phyloP scores from a whole-genome alignment of 805 yeast species.

The Tanozyma kutaoensis region DNA sequence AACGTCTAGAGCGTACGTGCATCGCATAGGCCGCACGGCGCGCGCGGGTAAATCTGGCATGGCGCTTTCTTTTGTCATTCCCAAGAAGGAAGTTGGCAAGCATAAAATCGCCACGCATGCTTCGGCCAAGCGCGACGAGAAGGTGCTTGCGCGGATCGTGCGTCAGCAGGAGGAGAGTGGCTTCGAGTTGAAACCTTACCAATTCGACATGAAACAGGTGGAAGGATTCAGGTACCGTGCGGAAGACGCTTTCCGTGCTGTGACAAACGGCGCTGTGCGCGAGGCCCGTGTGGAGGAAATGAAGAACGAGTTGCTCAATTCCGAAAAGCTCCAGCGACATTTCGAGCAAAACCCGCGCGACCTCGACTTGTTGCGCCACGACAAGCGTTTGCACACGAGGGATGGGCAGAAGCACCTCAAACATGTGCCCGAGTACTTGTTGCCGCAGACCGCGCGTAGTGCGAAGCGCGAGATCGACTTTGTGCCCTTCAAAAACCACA shows the following conservation, averaged over 20 bases:
- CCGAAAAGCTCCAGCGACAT: slow-evolving; percentile 84
- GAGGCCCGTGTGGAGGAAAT: slow-evolving; percentile 89
- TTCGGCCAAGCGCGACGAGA: slow-evolving; percentile 75
- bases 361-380: slow-evolving; percentile 78
- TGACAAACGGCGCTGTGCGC: slow-evolving; percentile 77
- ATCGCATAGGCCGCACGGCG: slow-evolving; percentile 94
- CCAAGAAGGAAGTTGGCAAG: slow-evolving; percentile 72
- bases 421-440: slow-evolving; percentile 81
- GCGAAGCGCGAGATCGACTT: slow-evolving; percentile 48
- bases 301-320: slow-evolving; percentile 72
- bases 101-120: slow-evolving; percentile 68
- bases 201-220: slow-evolving; percentile 82
- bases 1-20: slow-evolving; percentile 79
- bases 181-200: slow-evolving; percentile 70
- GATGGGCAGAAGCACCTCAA: slow-evolving; percentile 77
- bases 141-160: slow-evolving; percentile 61
- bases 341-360: slow-evolving; percentile 97
- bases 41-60: slow-evolving; percentile 94
- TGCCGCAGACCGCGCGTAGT: slow-evolving; percentile 66
- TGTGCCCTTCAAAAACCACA: slow-evolving; percentile 55
- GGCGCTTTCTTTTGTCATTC: slow-evolving; percentile 85
- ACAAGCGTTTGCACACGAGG: slow-evolving; percentile 73
- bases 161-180: slow-evolving; percentile 67
- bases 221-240: slow-evolving; percentile 93
- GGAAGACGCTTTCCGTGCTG: slow-evolving; percentile 95